A percentile compares a stretch with the other conserved stretches of the same genome.
Evolutionary conservation across 73 alveolate genomes (phyloP).

Genomic region (Effrenium voratum): DNA sequence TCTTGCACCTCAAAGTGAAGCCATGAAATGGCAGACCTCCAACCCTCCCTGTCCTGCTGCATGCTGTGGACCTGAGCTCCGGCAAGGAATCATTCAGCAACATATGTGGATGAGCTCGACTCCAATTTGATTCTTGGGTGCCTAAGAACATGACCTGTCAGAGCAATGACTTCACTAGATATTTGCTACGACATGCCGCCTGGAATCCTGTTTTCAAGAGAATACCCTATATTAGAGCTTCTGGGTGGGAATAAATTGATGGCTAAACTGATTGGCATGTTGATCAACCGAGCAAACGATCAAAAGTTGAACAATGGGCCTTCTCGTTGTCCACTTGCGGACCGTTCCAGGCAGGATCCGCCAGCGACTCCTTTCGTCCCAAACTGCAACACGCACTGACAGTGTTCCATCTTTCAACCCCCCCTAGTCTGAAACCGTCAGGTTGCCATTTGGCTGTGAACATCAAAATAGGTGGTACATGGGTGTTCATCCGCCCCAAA

Average conservation of each 20-base stretch:
- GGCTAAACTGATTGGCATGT: too few relatives aligned
- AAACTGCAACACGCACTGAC: too few relatives aligned
- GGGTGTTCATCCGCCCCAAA: background rate
- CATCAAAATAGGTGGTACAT: background rate
- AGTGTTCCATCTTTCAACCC: too few relatives aligned
- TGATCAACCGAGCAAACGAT: too few relatives aligned
- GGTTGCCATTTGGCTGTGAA: background rate
- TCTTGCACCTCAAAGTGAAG: too few relatives aligned
- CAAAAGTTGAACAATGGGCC: too few relatives aligned
- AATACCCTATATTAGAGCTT: background rate
- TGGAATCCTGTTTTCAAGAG: background rate
- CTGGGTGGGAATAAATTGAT: background rate
- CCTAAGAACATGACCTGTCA: background rate
- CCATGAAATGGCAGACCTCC: too few relatives aligned
- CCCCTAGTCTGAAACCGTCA: background rate
- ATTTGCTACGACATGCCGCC: background rate
- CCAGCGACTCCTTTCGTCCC: too few relatives aligned
- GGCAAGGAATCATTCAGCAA: background rate
- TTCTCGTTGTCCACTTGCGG: too few relatives aligned
- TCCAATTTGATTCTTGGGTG: background rate
- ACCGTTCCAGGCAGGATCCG: too few relatives aligned
- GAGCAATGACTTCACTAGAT: background rate
- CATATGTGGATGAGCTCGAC: background rate
- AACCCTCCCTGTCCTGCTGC: too few relatives aligned
- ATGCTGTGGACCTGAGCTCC: slow-evolving; percentile 73